phyloP scores from a whole-genome alignment of 169 alveolate species.

The Sarcocystis neurona region DNA sequence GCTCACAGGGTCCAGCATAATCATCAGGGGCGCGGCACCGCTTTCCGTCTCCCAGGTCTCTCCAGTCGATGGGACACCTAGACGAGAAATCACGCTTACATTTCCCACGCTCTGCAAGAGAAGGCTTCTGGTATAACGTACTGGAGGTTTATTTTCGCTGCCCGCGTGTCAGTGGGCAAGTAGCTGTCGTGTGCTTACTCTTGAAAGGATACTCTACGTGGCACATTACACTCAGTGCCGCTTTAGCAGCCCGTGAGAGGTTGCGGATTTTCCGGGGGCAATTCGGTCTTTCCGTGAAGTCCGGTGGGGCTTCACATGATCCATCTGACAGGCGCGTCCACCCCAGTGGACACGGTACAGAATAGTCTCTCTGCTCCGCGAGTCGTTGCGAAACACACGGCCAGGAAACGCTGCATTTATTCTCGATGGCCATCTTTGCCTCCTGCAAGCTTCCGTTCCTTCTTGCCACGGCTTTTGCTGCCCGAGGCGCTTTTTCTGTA shows the following conservation, averaged over 20 bases:
- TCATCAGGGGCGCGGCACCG: conserved; percentile 31
- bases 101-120: neutral
- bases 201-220: conserved; percentile 30
- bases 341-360: conserved; percentile 33
- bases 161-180: neutral
- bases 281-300: neutral
- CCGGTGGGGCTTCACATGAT: conserved; percentile 35
- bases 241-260: conserved; percentile 8
- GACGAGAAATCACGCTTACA: conserved; percentile 39
- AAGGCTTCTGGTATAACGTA: too few relatives aligned
- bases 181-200: neutral
- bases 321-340: conserved; percentile 12
- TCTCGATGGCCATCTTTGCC: conserved; percentile 2
- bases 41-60: conserved; percentile 39
- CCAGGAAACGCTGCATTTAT: conserved; percentile 26
- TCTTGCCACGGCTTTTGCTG: too few relatives aligned
- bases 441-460: too few relatives aligned
- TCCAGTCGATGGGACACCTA: conserved; percentile 47
- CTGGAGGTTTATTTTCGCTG: too few relatives aligned
- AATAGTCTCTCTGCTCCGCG: conserved; percentile 10
- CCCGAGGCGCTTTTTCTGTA: too few relatives aligned
- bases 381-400: neutral
- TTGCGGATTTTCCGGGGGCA: conserved; percentile 38
- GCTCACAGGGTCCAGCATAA: conserved; percentile 35
- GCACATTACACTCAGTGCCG: neutral